A percentile compares a stretch with the other conserved stretches of the same genome.
Evolutionary conservation across 192 early-diverging fungal genomes (phyloP).

Genomic region (Coemansia sp.): DNA sequence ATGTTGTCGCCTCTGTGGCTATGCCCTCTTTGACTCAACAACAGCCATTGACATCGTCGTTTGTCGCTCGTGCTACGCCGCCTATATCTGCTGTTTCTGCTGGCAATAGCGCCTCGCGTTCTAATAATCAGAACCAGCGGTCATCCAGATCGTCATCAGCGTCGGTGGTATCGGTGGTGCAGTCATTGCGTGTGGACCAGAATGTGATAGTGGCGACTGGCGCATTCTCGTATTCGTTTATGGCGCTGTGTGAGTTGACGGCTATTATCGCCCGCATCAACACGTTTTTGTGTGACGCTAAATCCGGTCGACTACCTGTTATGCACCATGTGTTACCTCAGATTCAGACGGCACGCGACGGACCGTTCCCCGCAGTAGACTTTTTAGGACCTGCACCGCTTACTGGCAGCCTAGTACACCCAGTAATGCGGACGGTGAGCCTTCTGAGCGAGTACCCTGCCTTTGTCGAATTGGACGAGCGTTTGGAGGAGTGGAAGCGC

Average conservation of each 20-base stretch:
- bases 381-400: conserved; percentile 26
- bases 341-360: conserved; percentile 5
- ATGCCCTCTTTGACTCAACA: neutral
- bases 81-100: neutral
- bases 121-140: conserved; percentile 5
- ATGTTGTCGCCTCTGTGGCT: conserved; percentile 20
- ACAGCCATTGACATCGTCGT: neutral
- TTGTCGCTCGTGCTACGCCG: neutral
- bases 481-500: conserved; percentile 49
- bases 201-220: conserved; percentile 52
- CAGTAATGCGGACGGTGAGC: conserved; percentile 36
- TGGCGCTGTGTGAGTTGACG: conserved; percentile 57
- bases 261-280: conserved; percentile 50
- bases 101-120: no score
- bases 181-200: conserved; percentile 34
- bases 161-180: conserved; percentile 26
- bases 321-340: neutral
- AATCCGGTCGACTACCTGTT: conserved; percentile 34
- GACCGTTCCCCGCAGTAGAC: conserved; percentile 51
- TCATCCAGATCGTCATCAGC: conserved; percentile 41
- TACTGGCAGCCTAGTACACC: conserved; percentile 33
- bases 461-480: conserved; percentile 45
- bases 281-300: conserved; percentile 51
- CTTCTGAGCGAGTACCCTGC: conserved; percentile 46
- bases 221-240: conserved; percentile 58